Conservation (phyloP, 208 protist species). For the Zelonia costaricensis region DNA sequence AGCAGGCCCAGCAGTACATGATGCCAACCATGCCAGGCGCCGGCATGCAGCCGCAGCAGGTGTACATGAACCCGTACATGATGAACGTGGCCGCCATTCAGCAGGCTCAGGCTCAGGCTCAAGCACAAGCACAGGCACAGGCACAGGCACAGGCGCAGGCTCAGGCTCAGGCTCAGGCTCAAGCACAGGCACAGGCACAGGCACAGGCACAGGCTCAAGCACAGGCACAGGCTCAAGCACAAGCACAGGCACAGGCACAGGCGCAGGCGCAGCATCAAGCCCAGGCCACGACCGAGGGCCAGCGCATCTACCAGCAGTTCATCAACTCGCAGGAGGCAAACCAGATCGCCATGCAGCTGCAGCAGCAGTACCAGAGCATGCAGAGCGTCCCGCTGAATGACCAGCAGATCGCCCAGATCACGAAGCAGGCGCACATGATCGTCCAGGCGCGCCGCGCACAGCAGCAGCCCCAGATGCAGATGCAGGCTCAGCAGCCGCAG, state of each 20-base stretch:
- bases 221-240: slow-evolving; percentile 9
- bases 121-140: too few relatives aligned
- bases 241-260: slow-evolving; percentile 18
- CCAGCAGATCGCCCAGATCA: slow-evolving; percentile 21
- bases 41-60: slow-evolving; percentile 23
- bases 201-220: slow-evolving; percentile 10
- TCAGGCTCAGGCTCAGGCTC: slow-evolving; percentile 6
- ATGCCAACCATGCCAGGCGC: slow-evolving; percentile 16
- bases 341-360: slow-evolving; percentile 21
- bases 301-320: slow-evolving; percentile 13
- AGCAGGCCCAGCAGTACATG: slow-evolving; percentile 20
- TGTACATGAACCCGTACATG: slow-evolving; percentile 30
- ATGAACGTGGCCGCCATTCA: slow-evolving; percentile 22
- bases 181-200: slow-evolving; percentile 10
- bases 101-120: slow-evolving; percentile 10
- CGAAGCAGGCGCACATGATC: slow-evolving; percentile 19
- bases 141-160: slow-evolving; percentile 23
- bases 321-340: slow-evolving; percentile 28
- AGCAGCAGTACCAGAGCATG: slow-evolving; percentile 8
- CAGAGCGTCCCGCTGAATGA: slow-evolving; percentile 11
- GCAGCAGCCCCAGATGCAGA: slow-evolving; percentile 14
- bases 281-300: slow-evolving; percentile 2
- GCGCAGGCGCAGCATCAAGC: slow-evolving; percentile 13
- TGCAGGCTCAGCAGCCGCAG: slow-evolving; percentile 19
- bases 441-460: slow-evolving; percentile 12